Conservation (phyloP, 371 early-diverging fungal genomes). For the Zancudomyces culisetae region DNA sequence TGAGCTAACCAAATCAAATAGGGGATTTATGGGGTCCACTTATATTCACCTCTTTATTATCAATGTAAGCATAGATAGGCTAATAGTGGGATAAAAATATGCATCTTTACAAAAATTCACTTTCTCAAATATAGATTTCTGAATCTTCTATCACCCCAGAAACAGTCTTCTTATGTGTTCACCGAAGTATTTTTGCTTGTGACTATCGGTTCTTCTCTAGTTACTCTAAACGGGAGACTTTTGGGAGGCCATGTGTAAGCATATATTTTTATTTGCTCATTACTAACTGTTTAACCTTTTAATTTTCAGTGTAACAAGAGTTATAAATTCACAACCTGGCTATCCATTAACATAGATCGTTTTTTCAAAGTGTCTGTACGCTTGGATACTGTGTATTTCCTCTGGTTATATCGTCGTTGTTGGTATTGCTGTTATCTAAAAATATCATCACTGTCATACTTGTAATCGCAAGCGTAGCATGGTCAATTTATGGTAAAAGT, state of each 20-base stretch:
- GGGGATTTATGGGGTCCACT: conserved; percentile 93
- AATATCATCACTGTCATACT: conserved; percentile 50
- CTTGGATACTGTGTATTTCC: conserved; percentile 93
- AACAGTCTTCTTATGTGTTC: conserved; percentile 68
- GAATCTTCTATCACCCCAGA: conserved; percentile 37
- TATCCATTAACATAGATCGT: conserved; percentile 25
- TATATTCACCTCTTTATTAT: conserved; percentile 65
- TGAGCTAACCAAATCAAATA: neutral
- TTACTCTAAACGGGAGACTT: conserved; percentile 79
- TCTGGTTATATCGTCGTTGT: conserved; percentile 51
- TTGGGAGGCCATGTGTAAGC: conserved; percentile 57
- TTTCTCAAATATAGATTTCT: conserved; percentile 14
- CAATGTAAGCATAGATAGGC: conserved; percentile 22
- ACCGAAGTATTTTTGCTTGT: conserved; percentile 78
- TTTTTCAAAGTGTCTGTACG: conserved; percentile 86
- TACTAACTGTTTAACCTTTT: neutral
- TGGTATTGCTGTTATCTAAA: conserved; percentile 39
- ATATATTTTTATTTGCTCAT: too few species aligned
- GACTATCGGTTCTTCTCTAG: conserved; percentile 78
- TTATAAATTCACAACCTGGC: neutral
- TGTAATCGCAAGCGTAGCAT: conserved; percentile 48
- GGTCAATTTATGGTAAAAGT: conserved; percentile 49
- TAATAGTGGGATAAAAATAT: neutral
- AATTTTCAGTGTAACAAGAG: neutral
- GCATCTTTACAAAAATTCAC: too few species aligned